Conservation (phyloP, 805 yeast species). For the Kurtzmaniella cleridarum region DNA sequence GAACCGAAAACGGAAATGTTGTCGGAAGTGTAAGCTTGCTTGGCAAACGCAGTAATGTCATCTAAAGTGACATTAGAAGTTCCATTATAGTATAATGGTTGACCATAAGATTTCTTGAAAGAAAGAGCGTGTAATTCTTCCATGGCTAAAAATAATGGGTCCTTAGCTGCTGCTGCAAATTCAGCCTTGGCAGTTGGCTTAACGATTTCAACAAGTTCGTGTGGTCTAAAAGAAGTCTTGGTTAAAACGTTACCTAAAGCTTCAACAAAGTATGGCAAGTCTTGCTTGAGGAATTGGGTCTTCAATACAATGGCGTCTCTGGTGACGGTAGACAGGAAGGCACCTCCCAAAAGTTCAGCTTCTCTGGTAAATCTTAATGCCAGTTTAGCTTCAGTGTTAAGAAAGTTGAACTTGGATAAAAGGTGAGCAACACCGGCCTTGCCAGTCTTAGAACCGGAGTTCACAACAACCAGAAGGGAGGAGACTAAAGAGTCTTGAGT, state of each 20-base stretch:
- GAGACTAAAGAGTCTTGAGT: conserved; percentile 60
- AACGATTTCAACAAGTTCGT: conserved; percentile 79
- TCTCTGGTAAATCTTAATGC: conserved; percentile 93
- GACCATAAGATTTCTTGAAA: conserved; percentile 85
- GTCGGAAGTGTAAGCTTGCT: conserved; percentile 59
- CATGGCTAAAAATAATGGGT: conserved; percentile 56
- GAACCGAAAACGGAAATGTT: conserved; percentile 68
- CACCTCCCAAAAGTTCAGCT: conserved; percentile 89
- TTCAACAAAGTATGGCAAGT: conserved; percentile 87
- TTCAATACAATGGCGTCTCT: conserved; percentile 81
- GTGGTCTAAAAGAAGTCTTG: conserved; percentile 70
- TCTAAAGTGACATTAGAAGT: conserved; percentile 49
- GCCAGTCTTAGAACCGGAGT: conserved; percentile 76
- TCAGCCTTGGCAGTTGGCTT: conserved; percentile 73
- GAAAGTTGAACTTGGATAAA: conserved; percentile 76
- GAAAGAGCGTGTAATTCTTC: conserved; percentile 77
- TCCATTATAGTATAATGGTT: conserved; percentile 72
- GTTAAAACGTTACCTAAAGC: conserved; percentile 71
- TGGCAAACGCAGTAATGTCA: conserved; percentile 63
- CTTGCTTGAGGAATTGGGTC: conserved; percentile 79
- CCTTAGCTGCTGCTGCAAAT: conserved; percentile 43
- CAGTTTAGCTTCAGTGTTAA: conserved; percentile 75
- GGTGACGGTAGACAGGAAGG: conserved; percentile 59
- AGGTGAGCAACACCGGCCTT: conserved; percentile 83
- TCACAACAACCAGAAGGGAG: conserved; percentile 71